Percentiles rank a stretch among this genome's conserved stretches.
These are phyloP conservation scores for Diaporthe destruens DNA, from an alignment of 2,329 filamentous ascomycete species.

Conservation along the genomic window DNA sequence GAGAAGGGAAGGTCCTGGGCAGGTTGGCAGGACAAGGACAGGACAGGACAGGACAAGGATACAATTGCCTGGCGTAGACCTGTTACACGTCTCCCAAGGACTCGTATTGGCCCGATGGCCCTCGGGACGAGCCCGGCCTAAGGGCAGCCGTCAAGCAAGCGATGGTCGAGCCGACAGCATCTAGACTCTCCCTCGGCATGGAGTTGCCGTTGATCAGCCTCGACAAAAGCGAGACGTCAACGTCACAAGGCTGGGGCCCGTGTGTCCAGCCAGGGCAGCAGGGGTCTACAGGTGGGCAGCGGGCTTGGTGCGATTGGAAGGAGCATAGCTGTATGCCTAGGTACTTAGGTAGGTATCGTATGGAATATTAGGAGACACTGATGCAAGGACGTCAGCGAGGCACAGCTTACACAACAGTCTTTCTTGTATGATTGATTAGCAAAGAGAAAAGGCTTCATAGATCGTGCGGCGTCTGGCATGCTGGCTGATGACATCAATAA, in stretches of 20 bases:
- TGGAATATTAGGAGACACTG: background rate
- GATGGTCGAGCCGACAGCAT: slow-evolving; percentile 25
- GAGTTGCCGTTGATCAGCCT: slow-evolving; percentile 26
- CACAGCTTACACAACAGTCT: background rate
- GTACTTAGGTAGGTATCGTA: no score
- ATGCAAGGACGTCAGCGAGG: background rate
- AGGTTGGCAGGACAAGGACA: no score
- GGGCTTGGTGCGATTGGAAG: background rate
- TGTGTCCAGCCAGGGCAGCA: background rate
- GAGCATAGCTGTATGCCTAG: background rate
- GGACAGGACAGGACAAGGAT: no score
- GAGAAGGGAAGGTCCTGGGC: slow-evolving; percentile 8
- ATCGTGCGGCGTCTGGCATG: slow-evolving; percentile 6
- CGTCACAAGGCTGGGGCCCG: slow-evolving; percentile 26
- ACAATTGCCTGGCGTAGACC: slow-evolving; percentile 15
- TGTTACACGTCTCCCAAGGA: slow-evolving; percentile 1
- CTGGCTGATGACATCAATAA: slow-evolving; percentile 5
- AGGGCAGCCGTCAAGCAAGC: slow-evolving; percentile 15
- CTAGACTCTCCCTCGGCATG: slow-evolving; percentile 8
- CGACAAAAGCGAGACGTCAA: slow-evolving; percentile 25
- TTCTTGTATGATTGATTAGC: background rate
- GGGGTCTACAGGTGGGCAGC: no score
- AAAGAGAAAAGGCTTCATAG: background rate
- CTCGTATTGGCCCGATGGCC: slow-evolving; percentile 16
- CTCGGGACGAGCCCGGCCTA: background rate